Evolutionary conservation across 2,329 filamentous ascomycete species (phyloP).

Genomic region (Daldinia sp.): DNA sequence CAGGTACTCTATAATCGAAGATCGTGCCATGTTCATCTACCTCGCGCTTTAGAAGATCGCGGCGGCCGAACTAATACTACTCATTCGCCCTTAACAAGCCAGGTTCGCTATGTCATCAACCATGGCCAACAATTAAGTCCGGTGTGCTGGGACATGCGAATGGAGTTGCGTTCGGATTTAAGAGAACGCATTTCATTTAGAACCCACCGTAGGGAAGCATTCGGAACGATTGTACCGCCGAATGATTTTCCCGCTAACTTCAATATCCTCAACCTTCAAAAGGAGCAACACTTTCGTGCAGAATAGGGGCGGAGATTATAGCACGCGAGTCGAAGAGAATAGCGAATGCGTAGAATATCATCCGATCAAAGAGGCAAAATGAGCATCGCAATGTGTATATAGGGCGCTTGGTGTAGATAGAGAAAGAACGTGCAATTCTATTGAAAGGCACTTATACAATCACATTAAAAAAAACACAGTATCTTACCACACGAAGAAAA

Average conservation of each 20-base stretch:
- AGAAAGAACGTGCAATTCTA: not conserved
- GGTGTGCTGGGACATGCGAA: not conserved
- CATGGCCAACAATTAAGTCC: not conserved
- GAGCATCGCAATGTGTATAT: conserved; percentile 9
- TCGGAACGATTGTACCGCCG: not conserved
- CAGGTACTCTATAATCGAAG: not conserved
- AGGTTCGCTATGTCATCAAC: not conserved
- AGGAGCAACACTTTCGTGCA: not conserved
- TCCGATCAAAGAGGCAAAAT: not conserved
- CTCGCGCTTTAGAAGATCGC: not conserved
- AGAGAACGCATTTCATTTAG: not conserved
- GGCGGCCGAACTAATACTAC: not conserved
- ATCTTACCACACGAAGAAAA: conserved; percentile 2
- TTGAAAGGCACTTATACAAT: not conserved
- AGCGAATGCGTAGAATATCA: not conserved
- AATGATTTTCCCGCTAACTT: conserved; percentile 3
- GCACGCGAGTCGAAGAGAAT: conserved; percentile 5
- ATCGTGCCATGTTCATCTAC: not conserved
- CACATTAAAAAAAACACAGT: not conserved
- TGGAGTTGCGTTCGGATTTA: conserved; percentile 1
- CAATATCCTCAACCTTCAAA: not conserved
- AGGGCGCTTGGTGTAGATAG: not conserved
- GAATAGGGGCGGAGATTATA: conserved; percentile 15
- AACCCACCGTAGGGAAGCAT: conserved; percentile 4
- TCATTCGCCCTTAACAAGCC: not conserved